These are phyloP conservation scores for Suillus discolor DNA, from an alignment of 768 basidiomycete genomes.

Conservation along the genomic window DNA sequence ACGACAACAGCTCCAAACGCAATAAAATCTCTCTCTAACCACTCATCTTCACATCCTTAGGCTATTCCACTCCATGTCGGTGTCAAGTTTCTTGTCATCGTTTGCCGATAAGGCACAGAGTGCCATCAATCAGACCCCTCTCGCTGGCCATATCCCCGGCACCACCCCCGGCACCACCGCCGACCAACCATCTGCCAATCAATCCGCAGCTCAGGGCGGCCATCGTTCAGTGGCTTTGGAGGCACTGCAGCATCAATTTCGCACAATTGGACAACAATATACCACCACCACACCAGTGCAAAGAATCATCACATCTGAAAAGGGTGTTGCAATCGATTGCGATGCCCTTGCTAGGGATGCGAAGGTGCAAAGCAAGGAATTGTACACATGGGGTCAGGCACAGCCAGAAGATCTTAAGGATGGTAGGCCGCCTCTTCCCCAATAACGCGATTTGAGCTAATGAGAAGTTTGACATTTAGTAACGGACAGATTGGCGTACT, in stretches of 20 bases:
- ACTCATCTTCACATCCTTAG: constrained; percentile 10
- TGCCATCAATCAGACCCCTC: constrained; percentile 63
- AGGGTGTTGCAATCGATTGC: constrained; percentile 76
- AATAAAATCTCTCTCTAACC: constrained; percentile 1
- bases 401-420: constrained; percentile 77
- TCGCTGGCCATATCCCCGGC: constrained; percentile 60
- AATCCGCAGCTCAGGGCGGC: constrained; percentile 40
- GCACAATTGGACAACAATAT: constrained; percentile 76
- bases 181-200: constrained; percentile 44
- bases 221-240: constrained; percentile 60
- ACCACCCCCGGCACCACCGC: constrained; percentile 45
- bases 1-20: constrained; percentile 14
- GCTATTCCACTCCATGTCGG: constrained; percentile 46
- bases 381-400: constrained; percentile 82
- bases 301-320: constrained; percentile 77
- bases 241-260: constrained; percentile 70
- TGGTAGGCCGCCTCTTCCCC: constrained; percentile 43
- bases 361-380: constrained; percentile 79
- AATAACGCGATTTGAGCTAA: constrained; percentile 7
- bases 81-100: constrained; percentile 63
- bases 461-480: constrained; percentile 41
- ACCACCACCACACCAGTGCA: constrained; percentile 69
- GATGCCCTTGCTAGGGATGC: constrained; percentile 66
- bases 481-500: constrained; percentile 78
- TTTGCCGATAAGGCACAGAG: constrained; percentile 79